Base-by-base conservation (phyloP, 805 yeast species). In the Wickerhamomyces silvicola region DNA sequence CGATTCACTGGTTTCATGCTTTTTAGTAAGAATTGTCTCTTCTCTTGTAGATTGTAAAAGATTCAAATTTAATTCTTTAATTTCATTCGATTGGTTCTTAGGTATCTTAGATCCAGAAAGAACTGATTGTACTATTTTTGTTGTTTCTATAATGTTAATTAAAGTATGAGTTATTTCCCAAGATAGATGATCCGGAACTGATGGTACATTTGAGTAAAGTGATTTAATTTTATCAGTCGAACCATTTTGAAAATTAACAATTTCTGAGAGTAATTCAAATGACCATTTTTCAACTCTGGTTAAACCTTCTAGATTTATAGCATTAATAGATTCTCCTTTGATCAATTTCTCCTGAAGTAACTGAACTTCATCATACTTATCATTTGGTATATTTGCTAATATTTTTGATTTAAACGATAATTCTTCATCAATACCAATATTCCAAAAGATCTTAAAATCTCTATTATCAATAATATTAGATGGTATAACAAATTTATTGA, bases 381-480 rank as follows among this genome's bases (percentile, higher is more conserved):
- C 9, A 13, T 15, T 27, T 3, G 40, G 39, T 10, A 51, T 34
- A n/a, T 37, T 44, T 2, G 28, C 37, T 18, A 48, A 18, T 4
- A 36, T 28, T 6, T 31, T 15, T 9, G 29, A 14, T 22, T 33
- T 25, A n/a, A 33, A 30, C 2, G 12, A 31, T 3, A 44, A 35
- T n/a, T 39, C 48, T 24, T 58, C 58, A 26, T 58, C 59, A 21
- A 57, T 50, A 10, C 71, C 76, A 44, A 68, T 56, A 32, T 71
- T 69, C 73, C 77, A 75, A 30, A 77, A 46, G 7, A 73, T 67
- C 6, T 53, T 58, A 33, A 60, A 54, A 45, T 83, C 92, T 34
- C 90, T 64, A 42, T 78, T 79, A 48, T 83, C 90, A 15, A 24
- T 33, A 21, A 30, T 14, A 5, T 30, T n/a, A 4, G 30, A 11